A percentile compares a stretch with the other conserved stretches of the same genome.
Conservation (phyloP, 78 protist genomes). For the Dictyostelium intermedium region DNA sequence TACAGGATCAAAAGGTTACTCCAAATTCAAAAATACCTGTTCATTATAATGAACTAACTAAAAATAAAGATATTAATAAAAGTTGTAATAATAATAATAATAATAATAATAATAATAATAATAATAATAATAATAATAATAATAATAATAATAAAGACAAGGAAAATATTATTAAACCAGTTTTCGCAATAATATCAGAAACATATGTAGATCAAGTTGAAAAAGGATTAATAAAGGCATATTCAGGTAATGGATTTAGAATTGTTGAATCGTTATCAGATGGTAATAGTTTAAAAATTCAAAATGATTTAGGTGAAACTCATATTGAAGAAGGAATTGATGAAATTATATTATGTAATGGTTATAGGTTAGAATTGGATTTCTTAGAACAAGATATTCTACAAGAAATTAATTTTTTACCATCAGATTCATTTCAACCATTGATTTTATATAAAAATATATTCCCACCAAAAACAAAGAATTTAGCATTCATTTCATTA, state of each 20-base stretch:
- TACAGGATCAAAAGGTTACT: neutral
- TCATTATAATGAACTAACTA: too few species aligned
- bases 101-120: too few species aligned
- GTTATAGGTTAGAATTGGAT: neutral
- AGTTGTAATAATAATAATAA: too few species aligned
- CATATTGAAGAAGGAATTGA: neutral
- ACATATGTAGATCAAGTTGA: neutral
- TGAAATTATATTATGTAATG: slow-evolving; percentile 7
- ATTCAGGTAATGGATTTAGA: neutral
- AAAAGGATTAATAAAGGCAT: neutral
- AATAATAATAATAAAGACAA: too few species aligned
- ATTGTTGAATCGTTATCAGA: neutral
- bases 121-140: too few species aligned
- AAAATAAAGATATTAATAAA: too few species aligned
- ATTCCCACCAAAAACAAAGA: neutral
- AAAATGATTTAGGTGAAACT: neutral
- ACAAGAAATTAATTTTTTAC: neutral
- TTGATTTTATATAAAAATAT: neutral
- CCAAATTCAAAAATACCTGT: neutral
- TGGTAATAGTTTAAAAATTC: neutral
- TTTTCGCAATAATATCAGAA: neutral
- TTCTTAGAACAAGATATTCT: neutral
- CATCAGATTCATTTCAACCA: neutral
- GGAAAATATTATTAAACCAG: neutral
- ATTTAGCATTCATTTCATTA: neutral